phyloP scores from a whole-genome alignment of 208 protist genomes.

The Hexamita inflata region DNA sequence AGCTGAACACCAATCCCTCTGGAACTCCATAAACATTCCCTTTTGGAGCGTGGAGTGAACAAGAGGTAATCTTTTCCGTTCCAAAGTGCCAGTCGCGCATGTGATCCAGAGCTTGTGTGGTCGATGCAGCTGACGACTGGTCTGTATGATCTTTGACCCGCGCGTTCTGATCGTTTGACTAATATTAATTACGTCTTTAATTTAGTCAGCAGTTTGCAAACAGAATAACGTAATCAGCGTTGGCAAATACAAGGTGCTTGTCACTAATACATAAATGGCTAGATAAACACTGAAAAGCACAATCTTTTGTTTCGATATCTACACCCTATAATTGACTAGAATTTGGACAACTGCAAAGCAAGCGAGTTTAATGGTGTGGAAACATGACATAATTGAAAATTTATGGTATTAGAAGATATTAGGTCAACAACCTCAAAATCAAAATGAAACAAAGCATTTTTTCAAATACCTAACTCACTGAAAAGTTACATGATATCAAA shows the following conservation, averaged over 20 bases:
- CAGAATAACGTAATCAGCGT: constrained; percentile 49
- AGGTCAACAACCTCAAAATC: too few relatives aligned
- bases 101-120: constrained; percentile 61
- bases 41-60: neutral
- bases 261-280: constrained; percentile 58
- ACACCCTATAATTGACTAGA: constrained; percentile 61
- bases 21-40: constrained; percentile 32
- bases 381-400: too few relatives aligned
- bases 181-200: neutral
- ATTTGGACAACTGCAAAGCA: constrained; percentile 52
- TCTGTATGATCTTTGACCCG: constrained; percentile 68
- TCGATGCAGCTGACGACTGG: constrained; percentile 71
- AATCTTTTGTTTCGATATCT: constrained; percentile 71
- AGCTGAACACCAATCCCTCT: constrained; percentile 22
- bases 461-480: too few relatives aligned
- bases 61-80: constrained; percentile 38
- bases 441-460: too few relatives aligned
- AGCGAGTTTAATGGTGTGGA: too few relatives aligned
- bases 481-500: too few relatives aligned
- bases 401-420: too few relatives aligned
- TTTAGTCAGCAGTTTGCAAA: too few relatives aligned
- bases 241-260: constrained; percentile 59
- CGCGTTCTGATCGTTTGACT: constrained; percentile 34
- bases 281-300: constrained; percentile 65
- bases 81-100: constrained; percentile 57